Evolutionary conservation across 768 basidiomycete genomes (phyloP), one percentile per base, ranked within the genome.

Genomic region (Pulveroboletus ravenelii): DNA sequence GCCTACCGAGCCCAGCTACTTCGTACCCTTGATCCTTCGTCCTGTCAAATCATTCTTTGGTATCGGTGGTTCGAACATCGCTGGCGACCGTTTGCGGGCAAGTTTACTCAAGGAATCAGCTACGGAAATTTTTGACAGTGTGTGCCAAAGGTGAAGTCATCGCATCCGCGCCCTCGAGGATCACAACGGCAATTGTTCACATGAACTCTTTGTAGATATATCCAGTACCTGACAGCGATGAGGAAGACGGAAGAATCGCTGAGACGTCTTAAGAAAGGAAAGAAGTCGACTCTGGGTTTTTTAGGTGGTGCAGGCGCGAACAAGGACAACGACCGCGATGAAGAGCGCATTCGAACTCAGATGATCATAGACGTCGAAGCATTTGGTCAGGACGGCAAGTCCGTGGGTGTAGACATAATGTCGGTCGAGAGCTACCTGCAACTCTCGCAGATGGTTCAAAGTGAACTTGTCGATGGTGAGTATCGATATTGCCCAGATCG

Each of bases 241-340:
- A 89, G 84, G 67, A 95, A 95, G 74, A 91, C 91, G 8, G 93
- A 97, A 56, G 93, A 93, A 62, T 87, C 90, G 10, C 72, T 98
- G 23, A 77, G 86, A 35, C 79, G 89, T 34, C 76, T 95, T 58
- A 93, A 93, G 63, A 95, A 89, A 66, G 87, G 88, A 39, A 91
- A 89, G 61, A 90, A 86, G 57, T 72, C 74, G 0, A 74, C 83
- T 0, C 88, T 91, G 66, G 89, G 90, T 4, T 73, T 96, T 23
- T 96, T 98, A 59, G 80, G 87, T 27, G 73, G 70, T 42, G 55
- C 76, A 3, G 65, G 65, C 39, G 57, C 71, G 13, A 66, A 71
- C 25, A 79, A 73, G 44, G 80, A 80, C 10, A 88, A 90, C 47
- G 82, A 79, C 5, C 79, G 79, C 45, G 93, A 95, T 60, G 93